These are phyloP conservation scores for Fusarium odoratissimum DNA, from an alignment of 2,329 filamentous ascomycete species.

Conservation along the genomic window DNA sequence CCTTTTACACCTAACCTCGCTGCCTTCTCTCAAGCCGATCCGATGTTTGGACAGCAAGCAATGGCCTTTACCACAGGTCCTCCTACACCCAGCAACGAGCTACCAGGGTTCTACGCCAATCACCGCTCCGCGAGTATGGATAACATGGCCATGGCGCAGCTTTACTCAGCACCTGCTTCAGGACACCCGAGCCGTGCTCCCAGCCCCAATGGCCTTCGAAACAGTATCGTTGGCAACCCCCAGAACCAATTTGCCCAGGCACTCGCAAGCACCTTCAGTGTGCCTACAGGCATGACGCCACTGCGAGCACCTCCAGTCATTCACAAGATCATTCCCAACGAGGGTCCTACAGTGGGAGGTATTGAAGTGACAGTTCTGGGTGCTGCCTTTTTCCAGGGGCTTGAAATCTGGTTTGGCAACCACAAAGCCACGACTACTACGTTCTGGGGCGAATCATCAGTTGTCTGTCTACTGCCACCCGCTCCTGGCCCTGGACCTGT, in stretches of 20 bases:
- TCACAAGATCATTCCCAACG: constrained; percentile 83
- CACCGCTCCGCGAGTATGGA: constrained; percentile 74
- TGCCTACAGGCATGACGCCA: constrained; percentile 62
- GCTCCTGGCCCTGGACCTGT: constrained; percentile 75
- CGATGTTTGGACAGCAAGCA: constrained; percentile 57
- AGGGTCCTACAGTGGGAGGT: constrained; percentile 84
- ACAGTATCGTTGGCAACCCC: constrained; percentile 56
- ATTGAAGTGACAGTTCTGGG: constrained; percentile 90
- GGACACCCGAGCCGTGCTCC: constrained; percentile 81
- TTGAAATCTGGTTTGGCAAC: constrained; percentile 87
- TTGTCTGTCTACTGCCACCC: constrained; percentile 83
- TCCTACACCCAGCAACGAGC: constrained; percentile 75
- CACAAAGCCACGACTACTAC: constrained; percentile 75
- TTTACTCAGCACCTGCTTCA: constrained; percentile 79
- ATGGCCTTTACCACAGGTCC: constrained; percentile 67
- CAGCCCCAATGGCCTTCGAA: constrained; percentile 71
- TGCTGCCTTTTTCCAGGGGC: constrained; percentile 78
- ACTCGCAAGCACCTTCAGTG: constrained; percentile 59
- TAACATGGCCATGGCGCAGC: constrained; percentile 69
- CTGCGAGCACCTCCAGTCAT: constrained; percentile 69
- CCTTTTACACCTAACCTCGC: constrained; percentile 64
- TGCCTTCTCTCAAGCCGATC: constrained; percentile 59
- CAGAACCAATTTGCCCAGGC: constrained; percentile 60
- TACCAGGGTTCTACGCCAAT: constrained; percentile 64
- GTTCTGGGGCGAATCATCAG: constrained; percentile 82